Evolutionary conservation across 768 basidiomycete species (phyloP).

Genomic region (Trametes maxima): DNA sequence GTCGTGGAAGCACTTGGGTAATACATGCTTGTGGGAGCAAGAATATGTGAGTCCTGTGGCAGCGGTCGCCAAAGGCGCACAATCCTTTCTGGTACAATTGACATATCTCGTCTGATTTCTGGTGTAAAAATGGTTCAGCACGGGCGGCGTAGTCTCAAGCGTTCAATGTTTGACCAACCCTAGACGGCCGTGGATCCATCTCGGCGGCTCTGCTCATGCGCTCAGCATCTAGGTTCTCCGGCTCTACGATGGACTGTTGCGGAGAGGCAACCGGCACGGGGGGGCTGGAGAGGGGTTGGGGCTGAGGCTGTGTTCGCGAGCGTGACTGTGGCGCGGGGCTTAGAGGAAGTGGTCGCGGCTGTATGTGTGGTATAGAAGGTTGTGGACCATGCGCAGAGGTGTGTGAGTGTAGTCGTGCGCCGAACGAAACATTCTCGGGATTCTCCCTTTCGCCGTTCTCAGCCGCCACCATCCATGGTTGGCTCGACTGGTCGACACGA

Average conservation of each 20-base stretch:
- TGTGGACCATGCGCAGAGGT: too few relatives aligned
- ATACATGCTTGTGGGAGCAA: background rate
- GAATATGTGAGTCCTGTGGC: slow-evolving; percentile 21
- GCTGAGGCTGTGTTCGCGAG: background rate
- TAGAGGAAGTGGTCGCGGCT: too few relatives aligned
- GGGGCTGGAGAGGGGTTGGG: background rate
- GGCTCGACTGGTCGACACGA: background rate
- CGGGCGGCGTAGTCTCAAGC: background rate
- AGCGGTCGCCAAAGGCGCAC: slow-evolving; percentile 13
- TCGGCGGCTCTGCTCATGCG: slow-evolving; percentile 2
- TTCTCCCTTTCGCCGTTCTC: too few relatives aligned
- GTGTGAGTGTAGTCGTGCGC: too few relatives aligned
- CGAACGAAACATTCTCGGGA: too few relatives aligned
- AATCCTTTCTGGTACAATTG: slow-evolving; percentile 11
- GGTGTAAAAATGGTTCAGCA: background rate
- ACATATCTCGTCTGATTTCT: slow-evolving; percentile 18
- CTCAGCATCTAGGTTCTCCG: background rate
- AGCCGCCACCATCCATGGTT: background rate
- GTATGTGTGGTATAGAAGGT: too few relatives aligned
- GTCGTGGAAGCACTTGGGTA: background rate
- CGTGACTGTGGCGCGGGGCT: too few relatives aligned
- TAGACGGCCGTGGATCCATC: background rate
- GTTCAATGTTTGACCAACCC: background rate
- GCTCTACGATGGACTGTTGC: background rate
- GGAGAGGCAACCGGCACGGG: background rate